Conservation (phyloP, 2,329 filamentous ascomycete genomes). For the Venturia effusa region DNA sequence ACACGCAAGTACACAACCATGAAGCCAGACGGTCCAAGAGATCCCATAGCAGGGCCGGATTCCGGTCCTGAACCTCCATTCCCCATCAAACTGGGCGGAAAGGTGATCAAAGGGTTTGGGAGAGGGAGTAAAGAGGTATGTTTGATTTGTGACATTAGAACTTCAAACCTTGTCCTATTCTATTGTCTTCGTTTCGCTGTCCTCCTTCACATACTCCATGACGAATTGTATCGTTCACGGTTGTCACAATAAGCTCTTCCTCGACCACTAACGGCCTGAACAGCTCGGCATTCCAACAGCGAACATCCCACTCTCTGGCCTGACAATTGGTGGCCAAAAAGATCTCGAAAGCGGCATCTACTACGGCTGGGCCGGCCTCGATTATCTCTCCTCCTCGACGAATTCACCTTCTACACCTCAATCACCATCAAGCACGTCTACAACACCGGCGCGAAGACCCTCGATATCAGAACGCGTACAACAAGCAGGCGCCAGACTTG, state of each 20-base stretch:
- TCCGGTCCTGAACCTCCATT: constrained; percentile 66
- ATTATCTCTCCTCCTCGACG: constrained; percentile 21
- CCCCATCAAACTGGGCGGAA: constrained; percentile 72
- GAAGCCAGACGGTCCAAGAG: constrained; percentile 9
- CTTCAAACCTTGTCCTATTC: not conserved
- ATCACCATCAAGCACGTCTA: constrained; percentile 16
- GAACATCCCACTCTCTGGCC: constrained; percentile 61
- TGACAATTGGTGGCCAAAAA: constrained; percentile 57
- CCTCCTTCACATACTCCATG: not conserved
- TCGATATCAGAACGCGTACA: constrained; percentile 13
- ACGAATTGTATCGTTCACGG: not conserved
- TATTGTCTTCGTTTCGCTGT: not conserved
- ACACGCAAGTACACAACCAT: not conserved
- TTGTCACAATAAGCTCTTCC: not conserved
- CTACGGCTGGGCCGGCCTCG: constrained; percentile 79
- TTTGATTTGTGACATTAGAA: not conserved
- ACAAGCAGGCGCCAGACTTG: not conserved
- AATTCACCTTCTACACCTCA: constrained; percentile 14
- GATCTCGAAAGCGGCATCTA: constrained; percentile 72
- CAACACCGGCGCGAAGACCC: constrained; percentile 15
- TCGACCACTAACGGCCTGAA: not conserved
- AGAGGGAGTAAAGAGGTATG: constrained; percentile 81
- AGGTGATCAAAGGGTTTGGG: constrained; percentile 87
- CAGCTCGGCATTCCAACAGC: constrained; percentile 93
- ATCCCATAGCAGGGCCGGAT: constrained; percentile 54